Evolutionary conservation across 106 monocot species (phyloP), one percentile per base, ranked within the genome.

Genomic region (Acanthochlamys bracteata): DNA sequence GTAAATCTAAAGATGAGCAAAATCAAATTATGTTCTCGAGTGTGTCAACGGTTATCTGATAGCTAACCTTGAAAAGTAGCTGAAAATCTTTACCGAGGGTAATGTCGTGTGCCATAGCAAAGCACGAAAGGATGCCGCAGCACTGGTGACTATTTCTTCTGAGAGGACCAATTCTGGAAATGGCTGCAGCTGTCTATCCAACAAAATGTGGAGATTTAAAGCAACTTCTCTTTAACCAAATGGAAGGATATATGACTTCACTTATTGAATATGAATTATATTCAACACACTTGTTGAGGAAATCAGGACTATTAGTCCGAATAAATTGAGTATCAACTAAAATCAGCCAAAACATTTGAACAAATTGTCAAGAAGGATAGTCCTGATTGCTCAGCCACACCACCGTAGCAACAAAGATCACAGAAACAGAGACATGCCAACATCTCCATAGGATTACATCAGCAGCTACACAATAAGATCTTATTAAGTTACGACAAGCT

Each of bases 81-180:
- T 64, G 81, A 63, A 96, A 88, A 57, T 90, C 96, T 62, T 91
- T 96, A 43, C 90, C 91, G 73, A 83, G 74, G 39, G 96, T 88
- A 51, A 98, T 91, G 67, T 98, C 91, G 81, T 98, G 96, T 47
- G 96, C 96, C 75, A 98, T 81, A 98, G 57, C 76, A 77, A 88
- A 33, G 79, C 91, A 77, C 96, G 96, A 64, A 98, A 79, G 33
- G 85, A 88, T 56, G 96, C 83, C 23, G 96, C 96, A n/a, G 85
- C 74, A 71, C 69, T 85, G 75, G 85, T 88, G 41, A 98, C 96
- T 91, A 98, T 98, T 79, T 98, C 96, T 71, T 98, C 96, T 54
- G 96, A 91, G 55, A 98, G 63, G 12, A 85, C 83, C 57, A 98
- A 75, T 64, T 98, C 96, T 39, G 96, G 96, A 58, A 98, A 73